Evolutionary conservation across 441 rosid genomes (phyloP), one percentile per base, ranked within the genome.

Genomic region (Bruguiera hainesii): DNA sequence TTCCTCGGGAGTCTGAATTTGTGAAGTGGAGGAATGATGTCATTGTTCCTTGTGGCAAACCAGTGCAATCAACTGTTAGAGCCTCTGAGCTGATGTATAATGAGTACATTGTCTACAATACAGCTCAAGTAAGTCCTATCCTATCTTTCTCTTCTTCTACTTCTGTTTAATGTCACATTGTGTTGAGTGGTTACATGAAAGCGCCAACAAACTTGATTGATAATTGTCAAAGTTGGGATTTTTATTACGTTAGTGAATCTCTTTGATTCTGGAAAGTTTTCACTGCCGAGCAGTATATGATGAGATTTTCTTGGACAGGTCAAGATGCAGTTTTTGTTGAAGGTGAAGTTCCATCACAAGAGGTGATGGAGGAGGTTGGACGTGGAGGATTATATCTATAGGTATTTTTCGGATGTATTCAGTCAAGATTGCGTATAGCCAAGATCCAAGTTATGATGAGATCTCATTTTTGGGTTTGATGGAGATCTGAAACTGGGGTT

Each of bases 301-400:
- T 68, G 48, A 60, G 64, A 25, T 28, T 67, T 46, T 64, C 28
- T 73, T 77, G 72, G 69, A 66, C 87, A 92, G 98, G 92, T 89
- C 67, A 96, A 92, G 86, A 75, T 96, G 96, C 97, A 92, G 80
- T 96, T 83, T 82, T 71, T 92, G 87, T 76, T 96, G 92, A 92
- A 90, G 86, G 96, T 92, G 73, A 83, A 89, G 86, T 96, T 92
- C 77, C 85, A 87, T 80, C 96, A 92, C 80, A 90, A 85, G 89
- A 73, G 85, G 79, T 89, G 86, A 87, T 70, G 73, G 25, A 15
- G 28, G 16, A 11, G 39, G 56, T 15, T 11, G 26, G 4, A 61
- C 6, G 5, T 55, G 16, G 1, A 6, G 51, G 29, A 39, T 20
- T 11, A 3, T 56, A 23, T 30, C 20, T 11, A 23, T 23, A 13